phyloP scores from a whole-genome alignment of 23 red algal genomes.

The Gracilaria domingensis region DNA sequence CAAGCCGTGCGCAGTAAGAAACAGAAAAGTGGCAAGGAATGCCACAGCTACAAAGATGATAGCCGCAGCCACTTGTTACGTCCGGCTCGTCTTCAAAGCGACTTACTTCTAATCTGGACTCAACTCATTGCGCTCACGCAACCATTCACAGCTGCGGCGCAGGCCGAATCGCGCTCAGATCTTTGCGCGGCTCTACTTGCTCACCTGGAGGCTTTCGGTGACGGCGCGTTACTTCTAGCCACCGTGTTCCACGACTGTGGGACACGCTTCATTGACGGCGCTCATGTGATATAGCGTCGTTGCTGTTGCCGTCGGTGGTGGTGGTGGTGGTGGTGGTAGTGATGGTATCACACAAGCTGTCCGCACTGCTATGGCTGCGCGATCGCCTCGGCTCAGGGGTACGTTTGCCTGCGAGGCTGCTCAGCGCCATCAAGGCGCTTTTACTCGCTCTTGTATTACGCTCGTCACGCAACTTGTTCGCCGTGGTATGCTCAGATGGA shows the following conservation, averaged over 20 bases:
- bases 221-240: not conserved
- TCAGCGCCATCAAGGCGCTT: too few species aligned
- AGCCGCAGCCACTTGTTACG: not conserved
- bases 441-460: too few species aligned
- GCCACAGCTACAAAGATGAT: not conserved
- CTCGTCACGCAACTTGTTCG: too few species aligned
- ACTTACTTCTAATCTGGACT: not conserved
- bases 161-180: not conserved
- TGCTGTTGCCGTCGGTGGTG: too few species aligned
- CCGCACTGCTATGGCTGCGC: too few species aligned
- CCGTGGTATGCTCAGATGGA: too few species aligned
- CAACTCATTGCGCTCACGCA: not conserved
- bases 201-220: not conserved
- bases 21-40: not conserved
- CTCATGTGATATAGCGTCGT: not conserved
- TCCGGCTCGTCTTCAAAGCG: slow-evolving; percentile 4
- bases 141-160: not conserved
- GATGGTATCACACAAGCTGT: too few species aligned
- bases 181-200: too few species aligned
- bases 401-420: too few species aligned
- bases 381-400: too few species aligned
- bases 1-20: not conserved
- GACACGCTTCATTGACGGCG: slow-evolving; percentile 1
- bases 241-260: not conserved
- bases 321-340: too few species aligned